phyloP scores from a whole-genome alignment of 805 yeast genomes.

The Candida gorgasii region DNA sequence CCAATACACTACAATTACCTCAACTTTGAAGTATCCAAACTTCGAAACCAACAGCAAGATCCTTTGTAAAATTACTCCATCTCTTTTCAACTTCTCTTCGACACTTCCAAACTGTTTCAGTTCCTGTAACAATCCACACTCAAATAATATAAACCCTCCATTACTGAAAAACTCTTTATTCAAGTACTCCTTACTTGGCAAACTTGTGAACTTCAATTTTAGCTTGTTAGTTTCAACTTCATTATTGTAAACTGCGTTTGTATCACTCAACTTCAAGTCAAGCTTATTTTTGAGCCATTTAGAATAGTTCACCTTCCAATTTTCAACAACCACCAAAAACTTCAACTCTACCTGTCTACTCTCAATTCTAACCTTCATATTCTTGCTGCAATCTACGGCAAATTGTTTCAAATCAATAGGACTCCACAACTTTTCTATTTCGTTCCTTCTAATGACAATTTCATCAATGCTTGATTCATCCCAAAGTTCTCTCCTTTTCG shows the following conservation, averaged over 20 bases:
- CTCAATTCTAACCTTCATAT: conserved; percentile 25
- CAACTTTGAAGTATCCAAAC: conserved; percentile 38
- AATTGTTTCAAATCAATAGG: conserved; percentile 43
- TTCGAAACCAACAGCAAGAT: conserved; percentile 34
- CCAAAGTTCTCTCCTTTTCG: conserved; percentile 14
- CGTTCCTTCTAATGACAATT: conserved; percentile 29
- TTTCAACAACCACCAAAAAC: conserved; percentile 45
- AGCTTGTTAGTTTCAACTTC: conserved; percentile 25
- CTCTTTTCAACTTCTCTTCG: conserved; percentile 37
- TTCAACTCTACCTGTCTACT: conserved; percentile 26
- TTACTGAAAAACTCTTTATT: conserved; percentile 39
- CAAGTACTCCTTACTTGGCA: conserved; percentile 40
- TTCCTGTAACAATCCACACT: conserved; percentile 45
- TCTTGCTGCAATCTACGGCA: conserved; percentile 27
- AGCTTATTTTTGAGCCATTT: conserved; percentile 53
- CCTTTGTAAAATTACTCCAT: conserved; percentile 34
- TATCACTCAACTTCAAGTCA: conserved; percentile 32
- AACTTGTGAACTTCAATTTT: conserved; percentile 37
- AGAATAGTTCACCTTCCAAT: conserved; percentile 49
- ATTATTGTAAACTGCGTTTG: conserved; percentile 26
- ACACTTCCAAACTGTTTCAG: conserved; percentile 14
- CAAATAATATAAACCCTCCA: conserved; percentile 49
- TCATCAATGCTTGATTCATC: conserved; percentile 18
- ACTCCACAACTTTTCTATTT: conserved; percentile 47
- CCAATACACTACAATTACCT: conserved; percentile 47